A percentile compares a stretch with the other conserved stretches of the same genome.
Evolutionary conservation across 768 basidiomycete species (phyloP).

Genomic region (Phanerochaete sordida): DNA sequence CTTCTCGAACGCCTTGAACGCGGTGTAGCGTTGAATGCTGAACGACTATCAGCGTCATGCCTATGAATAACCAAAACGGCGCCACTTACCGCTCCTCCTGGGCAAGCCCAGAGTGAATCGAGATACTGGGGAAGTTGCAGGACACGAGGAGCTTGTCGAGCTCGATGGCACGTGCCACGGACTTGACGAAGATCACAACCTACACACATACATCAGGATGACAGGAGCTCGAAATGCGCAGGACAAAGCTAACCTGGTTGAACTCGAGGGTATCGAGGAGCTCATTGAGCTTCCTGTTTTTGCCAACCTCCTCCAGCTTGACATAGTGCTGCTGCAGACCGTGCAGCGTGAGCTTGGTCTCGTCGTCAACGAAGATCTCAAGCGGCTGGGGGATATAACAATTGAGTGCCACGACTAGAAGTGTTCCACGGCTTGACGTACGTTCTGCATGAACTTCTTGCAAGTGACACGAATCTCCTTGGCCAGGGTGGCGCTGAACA

Average conservation of each 20-base stretch:
- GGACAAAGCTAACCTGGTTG: constrained; percentile 67
- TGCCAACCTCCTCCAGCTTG: constrained; percentile 90
- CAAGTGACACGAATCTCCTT: constrained; percentile 97
- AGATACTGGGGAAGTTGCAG: constrained; percentile 98
- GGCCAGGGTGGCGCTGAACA: constrained; percentile 98
- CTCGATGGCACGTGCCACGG: constrained; percentile 94
- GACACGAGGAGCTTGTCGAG: constrained; percentile 93
- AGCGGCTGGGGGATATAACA: constrained; percentile 64
- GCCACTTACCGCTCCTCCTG: constrained; percentile 94
- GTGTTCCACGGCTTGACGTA: constrained; percentile 38
- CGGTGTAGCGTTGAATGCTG: constrained; percentile 92
- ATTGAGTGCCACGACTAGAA: constrained; percentile 2
- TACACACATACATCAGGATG: constrained; percentile 27
- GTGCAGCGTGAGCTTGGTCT: constrained; percentile 96
- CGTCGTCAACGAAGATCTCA: constrained; percentile 99
- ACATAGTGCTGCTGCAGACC: constrained; percentile 99
- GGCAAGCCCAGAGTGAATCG: constrained; percentile 90
- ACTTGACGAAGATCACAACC: constrained; percentile 99
- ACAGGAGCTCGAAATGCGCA: constrained; percentile 13
- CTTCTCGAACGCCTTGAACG: constrained; percentile 99
- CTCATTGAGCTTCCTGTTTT: constrained; percentile 97
- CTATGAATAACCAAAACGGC: not conserved
- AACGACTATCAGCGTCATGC: not conserved
- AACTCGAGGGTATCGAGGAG: constrained; percentile 94
- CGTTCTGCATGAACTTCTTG: constrained; percentile 99